Evolutionary conservation across 169 alveolate genomes (phyloP), one percentile per base, ranked within the genome.

Genomic region (Plasmodium cynomolgi): DNA sequence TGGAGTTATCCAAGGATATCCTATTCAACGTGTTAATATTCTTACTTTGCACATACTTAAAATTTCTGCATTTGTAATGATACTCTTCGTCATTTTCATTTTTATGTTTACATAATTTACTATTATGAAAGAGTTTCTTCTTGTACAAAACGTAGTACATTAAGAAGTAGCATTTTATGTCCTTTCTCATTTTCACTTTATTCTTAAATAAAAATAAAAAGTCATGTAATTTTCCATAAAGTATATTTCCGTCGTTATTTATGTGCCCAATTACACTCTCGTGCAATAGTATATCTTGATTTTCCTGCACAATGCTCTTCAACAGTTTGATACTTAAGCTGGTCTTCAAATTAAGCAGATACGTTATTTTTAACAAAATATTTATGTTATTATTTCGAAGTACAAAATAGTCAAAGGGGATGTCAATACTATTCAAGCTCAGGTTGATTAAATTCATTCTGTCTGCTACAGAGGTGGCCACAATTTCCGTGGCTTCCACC

Each of bases 151-250:
- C 80, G 79, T 91, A 81, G 58, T 81, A 81, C 95, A 91, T 91
- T 50, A 91, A 73, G 58, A 81, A 91, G 29, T 47, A 81, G 39
- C 95, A 81, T 81, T 91, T 81, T 6, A 72, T 26, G 58, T 91
- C 92, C 83, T 74, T 82, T 82, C 81, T 81, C 26, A 81, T 73
- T 50, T 91, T 91, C 23, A 82, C 80, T 47, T 91, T 82, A 81
- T 91, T 91, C 73, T 91, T 91, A 91, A 81, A 91, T 72, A 91
- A 56, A 82, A 91, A 91, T 37, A 91, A 82, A 82, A 91, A 91
- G 34, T 91, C 95, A 72, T 81, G 84, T 47, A 91, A 91, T 73
- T 91, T 91, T n/a, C 95, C 95, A 81, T 91, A 91, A n/a, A 68
- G 75, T 44, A 91, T 91, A 91, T 91, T 91, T 34, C 95, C 95